Conservation (phyloP, 73 alveolate species). For the Stentor roeselii region DNA sequence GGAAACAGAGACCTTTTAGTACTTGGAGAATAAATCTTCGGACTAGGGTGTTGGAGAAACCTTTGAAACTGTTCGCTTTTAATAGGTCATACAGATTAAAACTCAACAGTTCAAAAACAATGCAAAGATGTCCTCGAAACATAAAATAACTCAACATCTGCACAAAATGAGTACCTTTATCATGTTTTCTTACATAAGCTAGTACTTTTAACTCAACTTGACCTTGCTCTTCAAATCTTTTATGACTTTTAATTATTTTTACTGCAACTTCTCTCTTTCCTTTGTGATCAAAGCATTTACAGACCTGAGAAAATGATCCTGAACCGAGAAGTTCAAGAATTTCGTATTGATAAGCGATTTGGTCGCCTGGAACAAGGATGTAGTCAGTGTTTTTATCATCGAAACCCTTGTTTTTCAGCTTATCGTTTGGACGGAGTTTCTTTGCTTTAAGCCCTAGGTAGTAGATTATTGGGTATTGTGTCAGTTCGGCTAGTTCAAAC, state of each 20-base stretch:
- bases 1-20: constrained; percentile 60
- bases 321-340: constrained; percentile 76
- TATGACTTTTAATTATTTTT: constrained; percentile 83
- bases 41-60: constrained; percentile 64
- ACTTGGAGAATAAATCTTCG: constrained; percentile 81
- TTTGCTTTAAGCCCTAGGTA: constrained; percentile 29
- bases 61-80: constrained; percentile 62
- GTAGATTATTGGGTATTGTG: constrained; percentile 13
- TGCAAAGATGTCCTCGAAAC: constrained; percentile 58
- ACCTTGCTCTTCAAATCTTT: constrained; percentile 90
- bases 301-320: constrained; percentile 94
- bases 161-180: constrained; percentile 49
- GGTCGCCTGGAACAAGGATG: constrained; percentile 71
- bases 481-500: neutral
- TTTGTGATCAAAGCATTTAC: constrained; percentile 90
- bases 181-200: constrained; percentile 48
- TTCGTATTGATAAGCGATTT: constrained; percentile 91
- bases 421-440: constrained; percentile 7
- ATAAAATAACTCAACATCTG: constrained; percentile 55
- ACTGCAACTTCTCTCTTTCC: constrained; percentile 79
- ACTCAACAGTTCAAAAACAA: constrained; percentile 67
- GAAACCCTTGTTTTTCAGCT: constrained; percentile 15
- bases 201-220: constrained; percentile 81
- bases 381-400: constrained; percentile 90
- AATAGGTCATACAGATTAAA: constrained; percentile 75